Conservation (phyloP, 257 asterid species). For the Gentiana straminea region DNA sequence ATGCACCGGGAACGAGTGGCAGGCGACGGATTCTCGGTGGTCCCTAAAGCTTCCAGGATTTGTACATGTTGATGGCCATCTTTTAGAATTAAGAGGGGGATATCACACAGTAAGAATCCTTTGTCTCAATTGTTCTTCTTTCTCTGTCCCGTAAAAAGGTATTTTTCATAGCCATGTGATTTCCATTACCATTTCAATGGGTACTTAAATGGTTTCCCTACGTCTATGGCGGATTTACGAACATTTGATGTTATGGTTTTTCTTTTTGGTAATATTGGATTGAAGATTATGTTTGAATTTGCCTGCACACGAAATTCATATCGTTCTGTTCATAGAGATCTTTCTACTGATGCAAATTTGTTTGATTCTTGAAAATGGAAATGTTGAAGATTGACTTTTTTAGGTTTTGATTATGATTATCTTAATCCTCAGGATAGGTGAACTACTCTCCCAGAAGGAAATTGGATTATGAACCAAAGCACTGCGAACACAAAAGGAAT, state of each 20-base stretch:
- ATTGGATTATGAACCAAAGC: conserved; percentile 68
- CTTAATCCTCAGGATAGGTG: conserved; percentile 36
- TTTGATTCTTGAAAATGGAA: background rate
- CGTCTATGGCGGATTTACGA: too few species aligned
- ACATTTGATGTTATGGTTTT: too few species aligned
- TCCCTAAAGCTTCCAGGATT: conserved; percentile 44
- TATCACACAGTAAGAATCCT: conserved; percentile 41
- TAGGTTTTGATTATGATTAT: background rate
- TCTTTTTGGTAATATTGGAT: too few species aligned
- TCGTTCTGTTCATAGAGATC: too few species aligned
- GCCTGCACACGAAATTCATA: too few species aligned
- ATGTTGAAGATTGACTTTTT: too few species aligned
- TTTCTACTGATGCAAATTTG: background rate
- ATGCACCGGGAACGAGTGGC: conserved; percentile 54
- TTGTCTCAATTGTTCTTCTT: background rate
- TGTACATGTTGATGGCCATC: conserved; percentile 40
- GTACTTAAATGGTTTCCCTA: too few species aligned
- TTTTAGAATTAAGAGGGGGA: conserved; percentile 63
- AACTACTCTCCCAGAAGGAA: conserved; percentile 63
- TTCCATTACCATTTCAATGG: too few species aligned
- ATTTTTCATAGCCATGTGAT: background rate
- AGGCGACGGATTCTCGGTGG: conserved; percentile 58
- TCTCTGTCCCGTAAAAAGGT: background rate
- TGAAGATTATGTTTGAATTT: too few species aligned
- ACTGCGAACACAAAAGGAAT: conserved; percentile 40